A percentile compares a stretch with the other conserved stretches of the same genome.
Evolutionary conservation across 805 yeast species (phyloP).

Genomic region (Metschnikowia reukaufii): DNA sequence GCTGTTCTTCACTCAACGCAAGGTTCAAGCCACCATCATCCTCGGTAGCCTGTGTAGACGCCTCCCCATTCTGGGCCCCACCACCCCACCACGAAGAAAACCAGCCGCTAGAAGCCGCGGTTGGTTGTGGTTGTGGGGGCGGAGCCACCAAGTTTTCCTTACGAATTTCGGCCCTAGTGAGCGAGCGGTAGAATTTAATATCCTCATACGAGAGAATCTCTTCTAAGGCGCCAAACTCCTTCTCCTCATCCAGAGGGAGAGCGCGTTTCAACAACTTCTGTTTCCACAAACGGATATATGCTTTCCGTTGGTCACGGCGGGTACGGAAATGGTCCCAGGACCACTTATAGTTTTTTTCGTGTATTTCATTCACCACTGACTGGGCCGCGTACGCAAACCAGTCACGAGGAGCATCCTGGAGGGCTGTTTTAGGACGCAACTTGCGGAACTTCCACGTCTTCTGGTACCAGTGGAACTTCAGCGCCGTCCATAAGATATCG

Average conservation of each 20-base stretch:
- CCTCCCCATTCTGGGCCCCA: constrained; percentile 21
- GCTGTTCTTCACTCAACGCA: constrained; percentile 75
- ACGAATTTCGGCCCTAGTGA: constrained; percentile 67
- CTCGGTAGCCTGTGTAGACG: constrained; percentile 22
- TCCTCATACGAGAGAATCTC: constrained; percentile 67
- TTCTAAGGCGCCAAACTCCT: constrained; percentile 56
- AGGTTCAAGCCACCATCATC: constrained; percentile 30
- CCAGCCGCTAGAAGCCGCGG: constrained; percentile 53
- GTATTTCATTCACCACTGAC: constrained; percentile 77
- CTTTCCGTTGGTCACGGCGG: constrained; percentile 69
- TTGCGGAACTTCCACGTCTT: constrained; percentile 74
- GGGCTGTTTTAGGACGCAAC: constrained; percentile 59
- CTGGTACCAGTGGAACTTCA: constrained; percentile 74
- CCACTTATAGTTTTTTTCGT: constrained; percentile 77
- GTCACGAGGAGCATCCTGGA: constrained; percentile 62
- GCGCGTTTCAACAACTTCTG: constrained; percentile 44
- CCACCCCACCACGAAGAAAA: constrained; percentile 69
- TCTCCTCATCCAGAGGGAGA: constrained; percentile 23
- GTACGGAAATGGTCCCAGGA: constrained; percentile 80
- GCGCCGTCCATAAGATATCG: constrained; percentile 76
- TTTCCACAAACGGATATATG: constrained; percentile 70
- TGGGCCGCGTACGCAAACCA: constrained; percentile 84
- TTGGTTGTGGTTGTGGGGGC: constrained; percentile 14
- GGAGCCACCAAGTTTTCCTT: constrained; percentile 46
- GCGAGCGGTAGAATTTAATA: constrained; percentile 77